Conservation (phyloP, 805 yeast species). For the Candida anglica region DNA sequence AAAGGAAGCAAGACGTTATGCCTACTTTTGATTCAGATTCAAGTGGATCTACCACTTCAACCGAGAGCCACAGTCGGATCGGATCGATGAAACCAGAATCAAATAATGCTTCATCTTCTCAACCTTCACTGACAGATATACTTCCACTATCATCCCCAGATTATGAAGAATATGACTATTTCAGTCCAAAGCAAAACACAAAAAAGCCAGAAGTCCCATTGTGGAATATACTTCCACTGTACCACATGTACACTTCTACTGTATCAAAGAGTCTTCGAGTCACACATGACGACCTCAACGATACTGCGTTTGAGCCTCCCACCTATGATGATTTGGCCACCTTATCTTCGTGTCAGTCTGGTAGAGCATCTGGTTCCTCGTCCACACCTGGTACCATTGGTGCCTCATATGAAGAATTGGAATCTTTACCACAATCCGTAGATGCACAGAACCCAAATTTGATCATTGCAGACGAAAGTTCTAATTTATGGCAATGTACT, state of each 20-base stretch:
- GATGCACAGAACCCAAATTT: slow-evolving; percentile 6
- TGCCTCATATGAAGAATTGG: background rate
- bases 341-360: slow-evolving; percentile 1
- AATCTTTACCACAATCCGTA: slow-evolving; percentile 1
- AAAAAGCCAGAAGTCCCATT: slow-evolving; percentile 25
- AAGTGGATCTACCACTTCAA: background rate
- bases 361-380: background rate
- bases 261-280: slow-evolving; percentile 11
- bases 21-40: background rate
- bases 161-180: background rate
- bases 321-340: slow-evolving; percentile 11
- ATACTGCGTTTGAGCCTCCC: slow-evolving; percentile 16
- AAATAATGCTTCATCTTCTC: background rate
- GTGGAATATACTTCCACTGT: slow-evolving; percentile 38
- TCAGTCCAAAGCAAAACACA: background rate
- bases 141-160: slow-evolving; percentile 1
- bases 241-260: slow-evolving; percentile 27
- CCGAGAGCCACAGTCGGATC: too few relatives aligned
- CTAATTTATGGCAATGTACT: slow-evolving; percentile 32
- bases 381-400: background rate
- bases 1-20: background rate
- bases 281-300: slow-evolving; percentile 10
- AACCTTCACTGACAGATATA: background rate
- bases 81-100: background rate
- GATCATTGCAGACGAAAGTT: slow-evolving; percentile 32